Evolutionary conservation across 805 yeast genomes (phyloP), one percentile per base, ranked within the genome.

Genomic region (Ogataea nitratoaversa): DNA sequence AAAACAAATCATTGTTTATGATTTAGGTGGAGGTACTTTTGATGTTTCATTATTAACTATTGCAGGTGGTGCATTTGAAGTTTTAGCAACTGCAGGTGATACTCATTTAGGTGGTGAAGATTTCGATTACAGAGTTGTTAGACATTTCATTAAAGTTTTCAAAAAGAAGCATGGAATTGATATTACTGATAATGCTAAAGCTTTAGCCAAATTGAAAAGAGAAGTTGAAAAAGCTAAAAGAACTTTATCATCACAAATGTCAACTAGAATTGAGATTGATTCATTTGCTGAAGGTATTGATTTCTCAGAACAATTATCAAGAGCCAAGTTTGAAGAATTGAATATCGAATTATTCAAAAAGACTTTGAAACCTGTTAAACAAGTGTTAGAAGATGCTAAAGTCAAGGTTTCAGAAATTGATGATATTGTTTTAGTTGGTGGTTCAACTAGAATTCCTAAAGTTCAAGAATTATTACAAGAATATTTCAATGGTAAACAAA

Each of bases 221-320:
- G 97, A 91, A 66, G 95, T 89, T 64, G 98, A 90, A 75, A 88
- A 93, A 77, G 98, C 98, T 40, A 91, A 91, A 80, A 84, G 99
- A 74, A 81, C 95, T 32, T 75, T 91, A 62, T 90, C 97, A 17
- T 83, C 95, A 44, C 96, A 91, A 69, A 88, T 90, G 77, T 88
- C 95, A 46, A 84, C 96, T 33, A 84, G 96, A 63, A 83, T 91
- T 60, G 98, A 93, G 73, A 90, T 91, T 59, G 99, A 91, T 68
- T 85, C 97, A 36, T 82, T 91, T 59, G 84, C 72, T 60, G 96
- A 91, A 57, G 98, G 98, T 66, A 78, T 87, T 65, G 98, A 91
- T 68, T 89, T 93, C 72, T 82, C 90, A 52, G 96, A 93, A 70
- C 80, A 96, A 47, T 76, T 91, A 59, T 86, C 97, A 46, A 88